Evolutionary conservation across 257 asterid genomes (phyloP).

Genomic region (Solanum clarkiae): DNA sequence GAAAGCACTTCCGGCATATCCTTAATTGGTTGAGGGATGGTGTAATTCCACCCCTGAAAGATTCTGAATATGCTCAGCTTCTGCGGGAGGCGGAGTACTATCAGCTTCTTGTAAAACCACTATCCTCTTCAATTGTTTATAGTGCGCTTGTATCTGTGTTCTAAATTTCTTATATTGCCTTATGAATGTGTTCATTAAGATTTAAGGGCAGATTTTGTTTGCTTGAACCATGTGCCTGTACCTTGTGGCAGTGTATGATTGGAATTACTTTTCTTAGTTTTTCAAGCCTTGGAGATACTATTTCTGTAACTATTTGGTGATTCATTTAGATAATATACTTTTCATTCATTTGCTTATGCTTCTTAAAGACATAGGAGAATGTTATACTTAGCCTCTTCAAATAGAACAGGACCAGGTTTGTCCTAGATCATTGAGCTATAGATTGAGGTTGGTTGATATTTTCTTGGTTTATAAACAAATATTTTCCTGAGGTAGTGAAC

Average conservation of each 20-base stretch:
- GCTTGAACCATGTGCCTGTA: neutral
- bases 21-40: constrained; percentile 96
- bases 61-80: constrained; percentile 60
- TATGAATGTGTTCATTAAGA: neutral
- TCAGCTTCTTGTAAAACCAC: constrained; percentile 71
- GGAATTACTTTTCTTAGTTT: neutral
- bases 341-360: neutral
- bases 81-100: constrained; percentile 78
- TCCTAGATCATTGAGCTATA: neutral
- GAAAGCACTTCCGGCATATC: constrained; percentile 79
- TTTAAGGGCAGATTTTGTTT: neutral
- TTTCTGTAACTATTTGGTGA: neutral
- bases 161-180: neutral
- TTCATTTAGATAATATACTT: neutral
- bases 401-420: neutral
- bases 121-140: neutral
- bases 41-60: constrained; percentile 56
- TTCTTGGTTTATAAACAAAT: neutral
- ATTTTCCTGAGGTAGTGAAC: neutral
- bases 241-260: neutral
- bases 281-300: neutral
- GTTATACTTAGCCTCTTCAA: neutral
- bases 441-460: neutral
- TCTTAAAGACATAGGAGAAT: neutral
- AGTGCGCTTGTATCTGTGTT: neutral